Evolutionary conservation across 495 filamentous ascomycete genomes (phyloP).

Genomic region (Schizothecium vesticola): DNA sequence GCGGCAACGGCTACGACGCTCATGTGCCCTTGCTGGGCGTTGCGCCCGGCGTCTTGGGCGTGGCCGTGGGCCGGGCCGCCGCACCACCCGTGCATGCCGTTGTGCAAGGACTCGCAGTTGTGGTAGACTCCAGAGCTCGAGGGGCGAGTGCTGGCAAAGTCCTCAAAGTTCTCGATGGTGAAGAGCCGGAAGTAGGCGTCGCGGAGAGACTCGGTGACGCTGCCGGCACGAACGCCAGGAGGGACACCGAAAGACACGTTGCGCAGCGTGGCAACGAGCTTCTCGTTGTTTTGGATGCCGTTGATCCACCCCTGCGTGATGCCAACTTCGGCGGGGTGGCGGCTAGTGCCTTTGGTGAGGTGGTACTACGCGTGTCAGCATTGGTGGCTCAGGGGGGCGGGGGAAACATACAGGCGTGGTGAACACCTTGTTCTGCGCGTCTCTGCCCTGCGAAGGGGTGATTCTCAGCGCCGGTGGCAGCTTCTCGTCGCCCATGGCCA

Average conservation of each 20-base stretch:
- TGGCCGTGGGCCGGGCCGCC: neutral
- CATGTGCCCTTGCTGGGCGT: neutral
- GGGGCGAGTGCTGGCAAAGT: neutral
- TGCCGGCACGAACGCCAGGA: neutral
- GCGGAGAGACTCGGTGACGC: neutral
- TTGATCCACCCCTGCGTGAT: neutral
- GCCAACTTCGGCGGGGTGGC: neutral
- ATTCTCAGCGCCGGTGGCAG: neutral
- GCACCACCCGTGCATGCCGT: neutral
- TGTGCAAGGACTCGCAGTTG: conserved; percentile 1
- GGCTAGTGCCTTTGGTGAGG: neutral
- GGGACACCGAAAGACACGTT: neutral
- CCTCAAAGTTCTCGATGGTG: neutral
- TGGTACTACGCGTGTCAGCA: neutral
- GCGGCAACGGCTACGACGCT: neutral
- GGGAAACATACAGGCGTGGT: neutral
- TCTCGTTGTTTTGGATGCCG: neutral
- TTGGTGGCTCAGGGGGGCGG: neutral
- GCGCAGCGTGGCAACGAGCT: neutral
- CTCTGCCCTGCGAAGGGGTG: neutral
- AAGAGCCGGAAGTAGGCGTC: neutral
- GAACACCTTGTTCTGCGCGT: neutral
- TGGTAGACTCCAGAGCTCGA: neutral
- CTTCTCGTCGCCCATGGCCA: neutral
- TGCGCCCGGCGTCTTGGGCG: neutral